Percentiles rank a stretch among this genome's conserved stretches.
These are phyloP conservation scores for Neurospora tetrasperma DNA, from an alignment of 495 filamentous ascomycete species.

Conservation along the genomic window DNA sequence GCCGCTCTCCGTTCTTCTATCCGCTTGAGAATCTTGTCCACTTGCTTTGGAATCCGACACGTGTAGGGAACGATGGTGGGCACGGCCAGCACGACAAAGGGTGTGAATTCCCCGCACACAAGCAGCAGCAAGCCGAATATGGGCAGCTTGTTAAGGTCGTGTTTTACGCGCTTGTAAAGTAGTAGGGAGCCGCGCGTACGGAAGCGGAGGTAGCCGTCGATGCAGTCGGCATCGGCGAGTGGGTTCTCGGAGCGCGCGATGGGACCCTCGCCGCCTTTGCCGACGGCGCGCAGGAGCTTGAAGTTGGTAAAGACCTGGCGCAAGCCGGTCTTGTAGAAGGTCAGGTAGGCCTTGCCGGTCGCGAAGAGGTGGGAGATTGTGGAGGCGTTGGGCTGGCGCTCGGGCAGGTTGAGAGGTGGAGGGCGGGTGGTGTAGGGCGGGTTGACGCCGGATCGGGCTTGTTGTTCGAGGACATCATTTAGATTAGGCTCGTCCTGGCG, in stretches of 20 bases:
- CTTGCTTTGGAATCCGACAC: conserved; percentile 70
- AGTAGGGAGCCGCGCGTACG: conserved; percentile 18
- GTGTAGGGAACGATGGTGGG: conserved; percentile 61
- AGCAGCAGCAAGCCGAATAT: conserved; percentile 62
- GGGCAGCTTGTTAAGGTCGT: conserved; percentile 66
- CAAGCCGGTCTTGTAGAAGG: conserved; percentile 83
- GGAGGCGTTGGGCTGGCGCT: conserved; percentile 24
- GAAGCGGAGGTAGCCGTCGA: conserved; percentile 1
- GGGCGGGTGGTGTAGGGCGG: conserved; percentile 50
- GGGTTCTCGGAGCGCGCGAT: conserved; percentile 12
- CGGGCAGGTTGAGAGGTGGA: conserved; percentile 44
- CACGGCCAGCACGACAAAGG: conserved; percentile 58
- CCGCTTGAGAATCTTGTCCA: conserved; percentile 40
- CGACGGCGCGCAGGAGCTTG: conserved; percentile 35
- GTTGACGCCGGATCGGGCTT: conserved; percentile 35
- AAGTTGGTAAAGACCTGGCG: conserved; percentile 55
- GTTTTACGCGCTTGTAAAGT: conserved; percentile 28
- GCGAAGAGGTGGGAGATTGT: conserved; percentile 35
- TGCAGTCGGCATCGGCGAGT: conserved; percentile 1
- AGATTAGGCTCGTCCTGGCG: background rate
- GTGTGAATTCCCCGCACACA: conserved; percentile 76
- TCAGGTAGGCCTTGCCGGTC: conserved; percentile 49
- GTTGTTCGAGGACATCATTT: background rate
- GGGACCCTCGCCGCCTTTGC: conserved; percentile 2
- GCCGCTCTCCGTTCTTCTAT: conserved; percentile 36